Conservation (phyloP, 73 alveolate species). For the Vitrella brassicaformis region DNA sequence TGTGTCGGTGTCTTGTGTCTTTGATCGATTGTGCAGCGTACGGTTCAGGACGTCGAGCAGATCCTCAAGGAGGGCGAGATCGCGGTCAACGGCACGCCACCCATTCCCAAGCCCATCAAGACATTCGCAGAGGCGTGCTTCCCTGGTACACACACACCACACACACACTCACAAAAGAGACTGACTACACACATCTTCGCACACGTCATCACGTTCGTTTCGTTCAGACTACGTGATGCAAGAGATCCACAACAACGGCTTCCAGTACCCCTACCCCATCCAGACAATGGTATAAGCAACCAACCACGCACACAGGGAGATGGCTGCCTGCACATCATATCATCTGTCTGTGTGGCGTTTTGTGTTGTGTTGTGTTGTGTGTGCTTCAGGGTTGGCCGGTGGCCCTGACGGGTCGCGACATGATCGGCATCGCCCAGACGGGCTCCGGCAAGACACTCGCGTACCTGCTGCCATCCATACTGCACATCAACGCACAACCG, state of each 20-base stretch:
- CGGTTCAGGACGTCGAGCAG: neutral
- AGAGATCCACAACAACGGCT: neutral
- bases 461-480: constrained; percentile 68
- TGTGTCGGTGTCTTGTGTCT: neutral
- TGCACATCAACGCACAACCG: constrained; percentile 65
- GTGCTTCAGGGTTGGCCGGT: constrained; percentile 54
- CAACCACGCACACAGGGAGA: neutral
- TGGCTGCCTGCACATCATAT: neutral
- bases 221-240: neutral
- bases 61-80: neutral
- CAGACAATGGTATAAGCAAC: neutral
- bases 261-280: neutral
- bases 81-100: neutral
- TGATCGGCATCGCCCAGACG: constrained; percentile 80
- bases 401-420: constrained; percentile 75
- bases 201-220: no score
- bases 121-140: constrained; percentile 13
- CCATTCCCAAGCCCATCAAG: constrained; percentile 1
- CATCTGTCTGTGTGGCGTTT: neutral
- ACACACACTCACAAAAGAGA: no score
- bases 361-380: neutral
- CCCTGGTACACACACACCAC: no score
- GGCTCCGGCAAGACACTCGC: constrained; percentile 90
- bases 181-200: no score
- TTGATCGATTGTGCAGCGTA: neutral